Percentiles rank a stretch among this genome's conserved stretches.
phyloP scores from a whole-genome alignment of 306 rosid genomes.

The Prunus mira region DNA sequence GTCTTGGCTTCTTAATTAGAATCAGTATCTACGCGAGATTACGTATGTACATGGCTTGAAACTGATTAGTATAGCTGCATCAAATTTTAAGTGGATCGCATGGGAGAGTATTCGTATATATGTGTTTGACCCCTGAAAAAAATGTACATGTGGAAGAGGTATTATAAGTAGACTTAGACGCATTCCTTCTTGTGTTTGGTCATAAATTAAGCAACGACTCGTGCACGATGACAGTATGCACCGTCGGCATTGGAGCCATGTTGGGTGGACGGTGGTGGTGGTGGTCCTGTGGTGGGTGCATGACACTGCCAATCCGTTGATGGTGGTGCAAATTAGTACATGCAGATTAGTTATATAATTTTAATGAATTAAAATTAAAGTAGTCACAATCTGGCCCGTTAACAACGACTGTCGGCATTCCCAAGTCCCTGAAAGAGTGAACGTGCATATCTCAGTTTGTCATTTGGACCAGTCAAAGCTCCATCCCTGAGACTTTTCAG shows the following conservation, averaged over 20 bases:
- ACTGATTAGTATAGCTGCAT: too few species aligned
- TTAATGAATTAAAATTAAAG: too few species aligned
- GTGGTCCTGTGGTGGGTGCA: not conserved
- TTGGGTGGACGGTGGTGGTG: conserved; percentile 26
- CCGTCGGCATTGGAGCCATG: conserved; percentile 8
- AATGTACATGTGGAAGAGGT: not conserved
- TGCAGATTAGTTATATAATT: too few species aligned
- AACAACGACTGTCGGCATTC: conserved; percentile 42
- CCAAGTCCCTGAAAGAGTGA: conserved; percentile 24
- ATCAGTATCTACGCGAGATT: too few species aligned
- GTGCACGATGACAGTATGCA: not conserved
- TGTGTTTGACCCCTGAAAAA: not conserved
- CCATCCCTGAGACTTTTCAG: too few species aligned
- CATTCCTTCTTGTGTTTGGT: not conserved
- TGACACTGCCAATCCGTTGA: too few species aligned
- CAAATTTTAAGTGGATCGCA: too few species aligned
- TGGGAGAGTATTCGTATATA: too few species aligned
- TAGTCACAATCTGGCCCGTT: conserved; percentile 6
- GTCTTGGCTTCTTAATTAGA: too few species aligned
- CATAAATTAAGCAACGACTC: not conserved
- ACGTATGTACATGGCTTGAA: too few species aligned
- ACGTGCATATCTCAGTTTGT: not conserved
- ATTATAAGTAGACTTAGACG: too few species aligned
- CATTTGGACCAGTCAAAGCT: not conserved
- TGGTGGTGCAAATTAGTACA: too few species aligned